Evolutionary conservation across 805 yeast species (phyloP).

Genomic region (Myxozyma udenii): DNA sequence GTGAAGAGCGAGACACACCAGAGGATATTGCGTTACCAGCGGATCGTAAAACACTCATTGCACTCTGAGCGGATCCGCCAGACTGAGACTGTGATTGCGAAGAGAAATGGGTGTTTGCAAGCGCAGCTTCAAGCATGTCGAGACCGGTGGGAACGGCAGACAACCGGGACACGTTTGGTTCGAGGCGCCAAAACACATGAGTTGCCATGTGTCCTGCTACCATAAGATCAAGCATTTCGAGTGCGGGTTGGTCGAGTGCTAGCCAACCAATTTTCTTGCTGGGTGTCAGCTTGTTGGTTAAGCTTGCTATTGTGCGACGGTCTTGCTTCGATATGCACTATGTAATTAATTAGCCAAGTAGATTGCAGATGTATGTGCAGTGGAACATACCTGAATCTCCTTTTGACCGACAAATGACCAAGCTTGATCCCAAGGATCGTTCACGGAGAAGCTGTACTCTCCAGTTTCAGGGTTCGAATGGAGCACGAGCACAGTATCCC

Average conservation of each 20-base stretch:
- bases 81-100: too few relatives aligned
- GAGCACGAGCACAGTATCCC: conserved; percentile 12
- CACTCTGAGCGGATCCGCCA: too few relatives aligned
- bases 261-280: conserved; percentile 23
- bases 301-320: conserved; percentile 2
- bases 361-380: not conserved
- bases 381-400: conserved; percentile 3
- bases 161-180: conserved; percentile 13
- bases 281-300: conserved; percentile 9
- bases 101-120: too few relatives aligned
- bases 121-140: too few relatives aligned
- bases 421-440: conserved; percentile 22
- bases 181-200: conserved; percentile 20
- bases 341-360: not conserved
- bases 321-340: conserved; percentile 9
- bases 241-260: conserved; percentile 9
- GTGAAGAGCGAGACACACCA: too few relatives aligned
- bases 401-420: conserved; percentile 22
- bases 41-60: too few relatives aligned
- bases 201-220: conserved; percentile 20
- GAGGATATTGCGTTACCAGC: too few relatives aligned
- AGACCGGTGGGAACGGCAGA: conserved; percentile 21
- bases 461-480: conserved; percentile 16
- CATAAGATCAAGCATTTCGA: conserved; percentile 26
- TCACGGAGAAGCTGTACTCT: conserved; percentile 11